Evolutionary conservation across 441 rosid species (phyloP), one percentile per base, ranked within the genome.

Genomic region (Erysimum cheiri): DNA sequence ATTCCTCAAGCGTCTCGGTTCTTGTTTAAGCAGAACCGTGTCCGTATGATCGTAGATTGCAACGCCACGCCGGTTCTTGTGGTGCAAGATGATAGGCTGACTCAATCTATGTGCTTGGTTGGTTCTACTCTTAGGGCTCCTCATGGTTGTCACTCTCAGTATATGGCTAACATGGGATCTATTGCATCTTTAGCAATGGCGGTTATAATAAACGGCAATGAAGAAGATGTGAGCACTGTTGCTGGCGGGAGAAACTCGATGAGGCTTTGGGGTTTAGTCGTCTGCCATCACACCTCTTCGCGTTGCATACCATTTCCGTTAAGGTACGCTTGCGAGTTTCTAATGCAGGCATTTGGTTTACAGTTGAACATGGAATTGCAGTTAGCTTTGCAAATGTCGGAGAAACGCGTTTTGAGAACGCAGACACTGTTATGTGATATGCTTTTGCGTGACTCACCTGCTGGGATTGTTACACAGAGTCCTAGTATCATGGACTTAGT

Each of bases 311-410:
- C 96, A 0, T 94, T 94, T 72, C 98, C 97, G 15, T 82, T 92
- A 14, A 89, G 99, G 68, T 92, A 94, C 64, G 99, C 97, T 15
- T 94, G 98, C 64, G 99, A 92, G 85, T 94, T 94, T 76, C 75
- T 94, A 13, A 94, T 94, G 99, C 99, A 94, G 75, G 97, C 99
- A 4, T 92, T 94, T 55, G 99, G 96, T 32, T 90, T 94, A 67
- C 99, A 94, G 54, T 70, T 94, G 81, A 94, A 92, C 83, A 92
- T 92, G 99, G 99, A 94, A 65, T 78, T 94, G 86, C 99, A 94
- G 69, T 80, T 94, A 77, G 96, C 93, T 0, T 71, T 94, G 49
- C 99, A 90, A 61, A 15, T 92, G 80, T 87, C 84, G 0, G 99
- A 94, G 77, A 92, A 94, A 66, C 98, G 77, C 24, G 91, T 94